phyloP scores from a whole-genome alignment of 345 rosid genomes.

The Eucalyptus sp. region DNA sequence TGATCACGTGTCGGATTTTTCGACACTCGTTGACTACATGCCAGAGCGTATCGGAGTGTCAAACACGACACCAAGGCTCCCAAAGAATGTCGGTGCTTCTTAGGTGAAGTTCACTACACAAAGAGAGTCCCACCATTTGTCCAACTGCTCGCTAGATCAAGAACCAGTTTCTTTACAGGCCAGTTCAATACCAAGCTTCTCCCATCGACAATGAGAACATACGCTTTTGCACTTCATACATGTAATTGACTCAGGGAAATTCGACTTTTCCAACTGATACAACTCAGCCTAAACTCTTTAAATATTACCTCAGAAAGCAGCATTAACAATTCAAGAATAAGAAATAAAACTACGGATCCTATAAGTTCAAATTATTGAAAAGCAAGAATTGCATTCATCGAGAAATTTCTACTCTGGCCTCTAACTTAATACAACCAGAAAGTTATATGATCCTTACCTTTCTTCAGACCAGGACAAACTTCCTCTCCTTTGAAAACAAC shows the following conservation, averaged over 20 bases:
- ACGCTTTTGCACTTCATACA: not conserved
- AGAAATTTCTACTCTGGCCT: not conserved
- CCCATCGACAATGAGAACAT: not conserved
- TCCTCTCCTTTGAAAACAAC: conserved; percentile 77
- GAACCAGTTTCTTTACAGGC: not conserved
- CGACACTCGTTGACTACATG: too few relatives aligned
- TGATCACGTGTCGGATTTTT: too few relatives aligned
- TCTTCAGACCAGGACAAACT: conserved; percentile 55
- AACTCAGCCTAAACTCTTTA: not conserved
- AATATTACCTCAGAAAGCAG: not conserved
- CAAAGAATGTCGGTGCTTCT: too few relatives aligned
- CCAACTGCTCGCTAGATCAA: not conserved
- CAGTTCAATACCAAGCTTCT: not conserved
- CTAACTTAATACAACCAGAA: not conserved
- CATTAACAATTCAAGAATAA: not conserved
- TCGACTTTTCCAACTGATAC: not conserved
- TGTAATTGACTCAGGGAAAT: not conserved
- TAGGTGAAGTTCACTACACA: not conserved
- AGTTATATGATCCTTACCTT: conserved; percentile 30
- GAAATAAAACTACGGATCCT: not conserved
- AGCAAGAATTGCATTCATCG: not conserved
- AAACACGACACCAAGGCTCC: too few relatives aligned
- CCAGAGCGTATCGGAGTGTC: too few relatives aligned
- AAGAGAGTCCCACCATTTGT: not conserved
- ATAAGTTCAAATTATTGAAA: not conserved